Conservation (phyloP, 768 basidiomycete genomes). For the Lactarius psammicola region DNA sequence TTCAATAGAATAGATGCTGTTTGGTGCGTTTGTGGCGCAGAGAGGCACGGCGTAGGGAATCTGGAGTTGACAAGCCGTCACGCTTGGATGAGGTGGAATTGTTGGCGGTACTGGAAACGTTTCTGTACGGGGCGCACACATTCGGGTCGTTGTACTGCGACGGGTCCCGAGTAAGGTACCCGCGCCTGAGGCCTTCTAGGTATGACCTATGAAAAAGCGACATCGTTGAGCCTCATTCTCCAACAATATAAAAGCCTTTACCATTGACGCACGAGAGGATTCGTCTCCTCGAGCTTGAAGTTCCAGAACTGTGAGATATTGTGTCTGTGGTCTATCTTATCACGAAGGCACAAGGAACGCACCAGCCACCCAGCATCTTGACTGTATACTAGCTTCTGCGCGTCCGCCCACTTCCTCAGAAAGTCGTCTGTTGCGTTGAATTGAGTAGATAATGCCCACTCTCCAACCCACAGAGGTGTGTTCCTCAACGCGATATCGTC, state of each 20-base stretch:
- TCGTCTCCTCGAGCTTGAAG: constrained; percentile 66
- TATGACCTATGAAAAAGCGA: constrained; percentile 58
- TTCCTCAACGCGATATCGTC: constrained; percentile 45
- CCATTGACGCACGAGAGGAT: constrained; percentile 60
- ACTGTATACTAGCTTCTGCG: constrained; percentile 65
- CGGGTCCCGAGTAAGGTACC: constrained; percentile 65
- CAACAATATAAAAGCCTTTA: constrained; percentile 33
- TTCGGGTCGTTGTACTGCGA: constrained; percentile 51
- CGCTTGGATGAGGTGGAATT: neutral
- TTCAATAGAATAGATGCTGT: neutral
- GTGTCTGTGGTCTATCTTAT: neutral
- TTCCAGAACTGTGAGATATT: constrained; percentile 55
- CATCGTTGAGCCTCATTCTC: neutral
- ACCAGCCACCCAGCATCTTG: constrained; percentile 67
- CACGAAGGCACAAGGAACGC: constrained; percentile 31
- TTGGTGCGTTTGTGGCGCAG: neutral
- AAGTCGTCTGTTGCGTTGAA: constrained; percentile 62
- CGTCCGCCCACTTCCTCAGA: constrained; percentile 67
- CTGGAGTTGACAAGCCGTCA: neutral
- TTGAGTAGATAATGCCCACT: constrained; percentile 64
- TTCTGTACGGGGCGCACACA: constrained; percentile 59
- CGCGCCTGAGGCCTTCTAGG: constrained; percentile 53
- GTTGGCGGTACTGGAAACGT: neutral
- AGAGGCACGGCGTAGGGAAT: neutral
- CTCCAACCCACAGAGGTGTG: constrained; percentile 53